Conservation (phyloP, 352 stramenopile species). For the Phytophthora pistaciae region DNA sequence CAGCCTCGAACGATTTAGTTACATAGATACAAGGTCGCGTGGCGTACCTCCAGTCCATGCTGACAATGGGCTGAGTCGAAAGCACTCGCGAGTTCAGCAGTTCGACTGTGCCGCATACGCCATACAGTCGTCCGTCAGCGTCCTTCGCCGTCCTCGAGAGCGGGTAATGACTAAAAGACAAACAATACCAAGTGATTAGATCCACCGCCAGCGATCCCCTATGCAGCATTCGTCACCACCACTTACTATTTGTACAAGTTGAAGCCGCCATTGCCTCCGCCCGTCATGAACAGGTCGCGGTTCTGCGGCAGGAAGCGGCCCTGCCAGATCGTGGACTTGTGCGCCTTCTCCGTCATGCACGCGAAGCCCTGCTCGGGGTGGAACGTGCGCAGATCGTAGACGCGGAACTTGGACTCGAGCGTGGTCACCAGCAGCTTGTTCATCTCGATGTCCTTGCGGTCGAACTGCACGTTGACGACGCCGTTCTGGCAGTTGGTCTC, state of each 20-base stretch:
- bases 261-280: conserved; percentile 96
- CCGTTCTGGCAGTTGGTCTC: conserved; percentile 97
- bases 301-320: conserved; percentile 96
- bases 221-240: not conserved
- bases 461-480: conserved; percentile 96
- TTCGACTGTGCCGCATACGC: conserved; percentile 93
- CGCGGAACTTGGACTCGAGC: conserved; percentile 96
- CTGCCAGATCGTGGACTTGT: conserved; percentile 97
- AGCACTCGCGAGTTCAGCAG: conserved; percentile 96
- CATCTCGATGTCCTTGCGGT: conserved; percentile 98
- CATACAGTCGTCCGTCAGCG: conserved; percentile 81
- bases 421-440: conserved; percentile 97
- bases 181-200: conserved; percentile 21
- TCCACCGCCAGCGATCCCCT: not conserved
- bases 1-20: not conserved
- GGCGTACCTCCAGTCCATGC: conserved; percentile 95
- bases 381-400: conserved; percentile 95
- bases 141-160: conserved; percentile 88
- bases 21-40: not conserved
- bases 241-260: conserved; percentile 98
- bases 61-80: conserved; percentile 96
- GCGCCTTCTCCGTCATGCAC: conserved; percentile 91
- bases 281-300: conserved; percentile 96
- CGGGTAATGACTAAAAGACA: conserved; percentile 74
- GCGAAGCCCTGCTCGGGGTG: conserved; percentile 94